phyloP scores from a whole-genome alignment of 2,329 filamentous ascomycete species.

The Dactylellina sp. region DNA sequence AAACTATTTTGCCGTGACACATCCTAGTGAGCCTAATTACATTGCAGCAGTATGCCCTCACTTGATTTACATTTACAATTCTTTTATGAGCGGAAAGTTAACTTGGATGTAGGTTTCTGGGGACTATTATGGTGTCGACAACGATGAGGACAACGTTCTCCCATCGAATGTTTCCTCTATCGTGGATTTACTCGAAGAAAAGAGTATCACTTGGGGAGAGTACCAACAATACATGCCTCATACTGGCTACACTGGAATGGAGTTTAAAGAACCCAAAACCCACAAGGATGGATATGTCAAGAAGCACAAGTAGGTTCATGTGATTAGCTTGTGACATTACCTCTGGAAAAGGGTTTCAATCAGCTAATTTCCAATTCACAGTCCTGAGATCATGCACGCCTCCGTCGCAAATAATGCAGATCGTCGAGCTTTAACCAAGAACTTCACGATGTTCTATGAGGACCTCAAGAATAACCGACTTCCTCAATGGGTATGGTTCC shows the following conservation, averaged over 20 bases:
- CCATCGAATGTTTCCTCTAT: conserved; percentile 74
- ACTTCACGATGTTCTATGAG: conserved; percentile 75
- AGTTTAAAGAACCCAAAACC: conserved; percentile 74
- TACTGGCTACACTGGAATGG: conserved; percentile 75
- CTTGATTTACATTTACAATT: neutral
- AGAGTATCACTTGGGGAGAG: conserved; percentile 74
- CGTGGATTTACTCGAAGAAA: conserved; percentile 75
- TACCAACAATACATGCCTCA: conserved; percentile 85
- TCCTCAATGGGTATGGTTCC: conserved; percentile 72
- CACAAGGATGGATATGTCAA: conserved; percentile 81
- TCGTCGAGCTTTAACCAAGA: conserved; percentile 78
- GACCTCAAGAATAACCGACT: conserved; percentile 74
- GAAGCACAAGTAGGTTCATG: conserved; percentile 76
- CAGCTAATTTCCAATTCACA: conserved; percentile 28
- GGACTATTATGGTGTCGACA: conserved; percentile 79
- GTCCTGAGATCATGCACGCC: conserved; percentile 73
- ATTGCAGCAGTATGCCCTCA: conserved; percentile 69
- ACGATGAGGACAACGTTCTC: conserved; percentile 73
- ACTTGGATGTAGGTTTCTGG: conserved; percentile 65
- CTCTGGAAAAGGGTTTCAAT: neutral
- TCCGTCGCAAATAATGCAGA: conserved; percentile 71
- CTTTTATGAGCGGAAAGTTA: neutral
- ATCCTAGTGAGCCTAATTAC: conserved; percentile 83
- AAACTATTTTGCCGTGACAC: conserved; percentile 74
- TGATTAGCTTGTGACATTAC: neutral